Base-by-base conservation (phyloP, 805 yeast genomes). In the Diddensiella santjacobensis region DNA sequence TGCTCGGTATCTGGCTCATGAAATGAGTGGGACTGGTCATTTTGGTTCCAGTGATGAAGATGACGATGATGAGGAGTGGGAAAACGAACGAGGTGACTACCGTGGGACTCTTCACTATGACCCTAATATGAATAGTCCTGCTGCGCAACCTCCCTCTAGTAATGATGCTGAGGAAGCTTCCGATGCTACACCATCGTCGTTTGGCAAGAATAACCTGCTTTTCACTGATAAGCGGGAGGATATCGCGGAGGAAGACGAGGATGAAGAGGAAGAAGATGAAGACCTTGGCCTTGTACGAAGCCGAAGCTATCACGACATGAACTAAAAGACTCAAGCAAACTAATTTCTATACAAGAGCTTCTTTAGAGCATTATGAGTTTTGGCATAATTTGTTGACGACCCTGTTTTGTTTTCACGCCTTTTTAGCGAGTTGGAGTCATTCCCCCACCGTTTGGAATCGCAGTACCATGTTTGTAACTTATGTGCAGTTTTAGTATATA, bases 1-100 rank as follows among this genome's bases (percentile, higher is more conserved):
- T 59, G 74, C 84, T n/a, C 72, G 83, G 51, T 86, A 85, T 62
- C 82, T 86, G 80, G 77, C 87, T 3, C 87, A 80, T 62, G 87
- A 85, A 61, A 74, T 87, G 64, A 75, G 83, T 13, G 78, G 74
- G 50, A 74, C 71, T 47, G 79, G 67, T 59, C 74, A 67, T 60
- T 73, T 68, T 62, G 79, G 72, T 41, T 74, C 75, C 8, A 73
- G 79, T 19, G 82, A 78, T 51, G 82, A 80, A 49, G 83, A 77
- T 47, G 76, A 79, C 3, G 77, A 78, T 50, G 81, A 79, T 50
- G 80, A 79, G 40, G 75, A 71, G 18, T 57, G 57, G 54, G 59
- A 50, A 22, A 49, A 45, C 15, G 51, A 50, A 22, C 39, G 46
- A 18, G 39, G 31, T 18, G 40, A 43, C 15, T 35, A 46, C 26